Evolutionary conservation across 345 rosid genomes (phyloP).

Genomic region (Theobroma cacao): DNA sequence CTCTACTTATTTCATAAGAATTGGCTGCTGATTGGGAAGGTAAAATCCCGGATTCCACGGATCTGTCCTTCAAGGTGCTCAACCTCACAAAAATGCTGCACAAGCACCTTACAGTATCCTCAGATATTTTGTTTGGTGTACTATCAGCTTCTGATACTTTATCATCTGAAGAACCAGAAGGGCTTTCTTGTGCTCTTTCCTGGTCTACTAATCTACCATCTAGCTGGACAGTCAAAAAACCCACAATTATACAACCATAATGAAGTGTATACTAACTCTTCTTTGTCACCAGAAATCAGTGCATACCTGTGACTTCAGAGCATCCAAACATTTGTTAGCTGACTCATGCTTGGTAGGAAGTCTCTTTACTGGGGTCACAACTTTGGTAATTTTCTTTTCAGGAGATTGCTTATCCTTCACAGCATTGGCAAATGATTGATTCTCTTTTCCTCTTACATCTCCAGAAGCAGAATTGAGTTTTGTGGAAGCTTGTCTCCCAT

Average conservation of each 20-base stretch:
- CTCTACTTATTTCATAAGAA: constrained; percentile 21
- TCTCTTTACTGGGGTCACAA: constrained; percentile 50
- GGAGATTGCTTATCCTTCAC: constrained; percentile 54
- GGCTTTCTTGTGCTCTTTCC: constrained; percentile 56
- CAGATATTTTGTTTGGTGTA: constrained; percentile 68
- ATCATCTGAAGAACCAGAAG: constrained; percentile 39
- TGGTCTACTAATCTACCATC: constrained; percentile 61
- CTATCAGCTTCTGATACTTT: constrained; percentile 35
- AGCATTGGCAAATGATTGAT: constrained; percentile 44
- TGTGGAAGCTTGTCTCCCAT: constrained; percentile 41
- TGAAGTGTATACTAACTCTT: background rate
- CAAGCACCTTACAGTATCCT: constrained; percentile 64
- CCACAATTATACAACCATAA: constrained; percentile 2
- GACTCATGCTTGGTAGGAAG: constrained; percentile 32
- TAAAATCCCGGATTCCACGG: constrained; percentile 14
- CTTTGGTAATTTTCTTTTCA: constrained; percentile 46
- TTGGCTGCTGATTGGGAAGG: constrained; percentile 4
- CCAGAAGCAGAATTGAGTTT: constrained; percentile 38
- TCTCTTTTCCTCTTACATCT: constrained; percentile 65
- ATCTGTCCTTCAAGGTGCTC: constrained; percentile 56
- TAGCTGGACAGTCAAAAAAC: constrained; percentile 41
- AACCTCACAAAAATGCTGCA: constrained; percentile 62
- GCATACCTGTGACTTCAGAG: constrained; percentile 38
- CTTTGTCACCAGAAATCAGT: background rate
- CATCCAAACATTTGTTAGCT: constrained; percentile 28